Evolutionary conservation across 305 asterid species (phyloP).

Genomic region (Andrographis paniculata): DNA sequence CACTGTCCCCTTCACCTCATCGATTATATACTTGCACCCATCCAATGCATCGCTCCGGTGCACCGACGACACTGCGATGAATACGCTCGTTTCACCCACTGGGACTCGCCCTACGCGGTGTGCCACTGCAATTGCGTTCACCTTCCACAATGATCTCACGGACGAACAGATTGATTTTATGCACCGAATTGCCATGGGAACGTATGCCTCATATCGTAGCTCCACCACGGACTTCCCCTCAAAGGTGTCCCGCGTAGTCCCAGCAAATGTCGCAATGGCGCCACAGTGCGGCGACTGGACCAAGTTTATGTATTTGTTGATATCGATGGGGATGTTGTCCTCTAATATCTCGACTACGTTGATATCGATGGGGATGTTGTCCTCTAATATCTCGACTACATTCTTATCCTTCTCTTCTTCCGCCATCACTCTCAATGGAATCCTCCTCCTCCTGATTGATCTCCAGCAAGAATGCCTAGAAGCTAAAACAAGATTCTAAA

Average conservation of each 20-base stretch:
- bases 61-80: slow-evolving; percentile 64
- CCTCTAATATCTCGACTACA: slow-evolving; percentile 42
- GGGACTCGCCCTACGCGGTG: slow-evolving; percentile 77
- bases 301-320: slow-evolving; percentile 44
- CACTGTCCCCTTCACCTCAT: slow-evolving; percentile 84
- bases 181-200: slow-evolving; percentile 81
- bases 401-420: slow-evolving; percentile 60
- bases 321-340: slow-evolving; percentile 50
- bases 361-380: not conserved
- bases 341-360: too few species aligned
- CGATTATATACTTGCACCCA: slow-evolving; percentile 75
- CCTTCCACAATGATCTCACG: slow-evolving; percentile 67
- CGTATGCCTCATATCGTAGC: slow-evolving; percentile 80
- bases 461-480: too few species aligned
- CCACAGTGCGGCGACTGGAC: slow-evolving; percentile 82
- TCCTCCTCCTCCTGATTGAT: too few species aligned
- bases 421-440: slow-evolving; percentile 28
- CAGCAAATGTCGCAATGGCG: slow-evolving; percentile 82
- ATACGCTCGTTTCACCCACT: slow-evolving; percentile 77
- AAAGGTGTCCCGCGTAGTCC: slow-evolving; percentile 83
- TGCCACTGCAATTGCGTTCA: slow-evolving; percentile 56
- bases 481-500: too few species aligned
- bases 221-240: slow-evolving; percentile 69
- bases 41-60: slow-evolving; percentile 75
- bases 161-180: slow-evolving; percentile 68